Evolutionary conservation across 441 rosid species (phyloP).

Genomic region (Melastoma candidum): DNA sequence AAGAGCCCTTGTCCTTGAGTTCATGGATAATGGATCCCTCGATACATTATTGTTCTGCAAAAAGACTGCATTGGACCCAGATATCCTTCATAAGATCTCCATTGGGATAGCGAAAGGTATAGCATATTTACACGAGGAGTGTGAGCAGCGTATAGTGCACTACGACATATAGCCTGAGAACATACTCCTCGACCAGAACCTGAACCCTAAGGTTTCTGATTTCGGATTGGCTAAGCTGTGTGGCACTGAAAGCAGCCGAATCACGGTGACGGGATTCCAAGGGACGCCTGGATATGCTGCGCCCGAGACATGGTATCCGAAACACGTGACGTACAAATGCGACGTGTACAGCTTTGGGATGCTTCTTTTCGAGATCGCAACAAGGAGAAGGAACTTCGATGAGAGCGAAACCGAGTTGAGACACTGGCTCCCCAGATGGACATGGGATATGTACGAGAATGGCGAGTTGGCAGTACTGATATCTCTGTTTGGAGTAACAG

Average conservation of each 20-base stretch:
- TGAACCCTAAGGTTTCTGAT: constrained; percentile 14
- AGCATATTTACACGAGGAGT: constrained; percentile 23
- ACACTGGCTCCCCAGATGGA: constrained; percentile 12
- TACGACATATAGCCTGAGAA: constrained; percentile 23
- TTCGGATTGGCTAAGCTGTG: constrained; percentile 19
- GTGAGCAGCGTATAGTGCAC: constrained; percentile 16
- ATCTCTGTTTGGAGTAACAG: constrained; percentile 4
- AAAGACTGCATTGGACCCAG: not conserved
- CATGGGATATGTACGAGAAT: constrained; percentile 9
- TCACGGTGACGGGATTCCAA: constrained; percentile 8
- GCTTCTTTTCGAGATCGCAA: constrained; percentile 11
- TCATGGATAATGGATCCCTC: constrained; percentile 19
- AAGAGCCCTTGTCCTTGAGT: constrained; percentile 18
- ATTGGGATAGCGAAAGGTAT: constrained; percentile 13
- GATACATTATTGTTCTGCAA: constrained; percentile 6
- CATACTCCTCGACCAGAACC: constrained; percentile 15
- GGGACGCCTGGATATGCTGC: constrained; percentile 15
- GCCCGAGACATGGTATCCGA: constrained; percentile 4
- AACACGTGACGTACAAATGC: constrained; percentile 2
- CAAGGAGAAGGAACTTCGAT: constrained; percentile 9
- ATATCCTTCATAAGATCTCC: constrained; percentile 5
- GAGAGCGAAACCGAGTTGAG: not conserved
- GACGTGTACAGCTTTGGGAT: constrained; percentile 18
- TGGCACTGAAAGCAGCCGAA: constrained; percentile 3
- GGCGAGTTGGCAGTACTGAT: constrained; percentile 1